phyloP scores from a whole-genome alignment of 768 basidiomycete species.

The Termitomyces sp. region DNA sequence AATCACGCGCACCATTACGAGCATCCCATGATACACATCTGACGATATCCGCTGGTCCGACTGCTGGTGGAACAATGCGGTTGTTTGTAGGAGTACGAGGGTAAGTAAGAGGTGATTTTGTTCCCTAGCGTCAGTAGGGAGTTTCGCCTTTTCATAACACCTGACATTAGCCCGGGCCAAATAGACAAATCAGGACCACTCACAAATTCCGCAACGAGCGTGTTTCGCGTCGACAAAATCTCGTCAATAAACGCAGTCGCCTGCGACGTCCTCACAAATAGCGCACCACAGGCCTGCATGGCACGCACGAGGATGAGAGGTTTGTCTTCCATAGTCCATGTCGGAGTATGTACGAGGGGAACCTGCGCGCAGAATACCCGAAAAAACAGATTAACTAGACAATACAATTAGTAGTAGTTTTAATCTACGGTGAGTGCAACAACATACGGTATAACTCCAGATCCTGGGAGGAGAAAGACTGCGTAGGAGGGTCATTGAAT shows the following conservation, averaged over 20 bases:
- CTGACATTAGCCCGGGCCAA: constrained; percentile 15
- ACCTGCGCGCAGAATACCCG: constrained; percentile 50
- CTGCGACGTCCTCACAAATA: constrained; percentile 48
- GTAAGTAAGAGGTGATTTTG: constrained; percentile 44
- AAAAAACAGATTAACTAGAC: constrained; percentile 52
- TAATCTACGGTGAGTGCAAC: background rate
- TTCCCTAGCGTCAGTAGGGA: constrained; percentile 30
- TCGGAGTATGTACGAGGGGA: constrained; percentile 54
- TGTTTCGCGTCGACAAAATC: constrained; percentile 42
- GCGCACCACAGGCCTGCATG: constrained; percentile 62
- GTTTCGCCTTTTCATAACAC: constrained; percentile 32
- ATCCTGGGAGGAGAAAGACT: constrained; percentile 39
- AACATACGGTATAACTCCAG: constrained; percentile 56
- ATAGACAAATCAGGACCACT: constrained; percentile 20
- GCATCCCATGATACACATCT: constrained; percentile 56
- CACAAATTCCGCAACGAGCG: constrained; percentile 55
- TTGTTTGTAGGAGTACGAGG: constrained; percentile 52
- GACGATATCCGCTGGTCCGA: constrained; percentile 44
- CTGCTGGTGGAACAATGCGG: constrained; percentile 53
- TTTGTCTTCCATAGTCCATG: constrained; percentile 46
- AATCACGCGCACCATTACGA: constrained; percentile 47
- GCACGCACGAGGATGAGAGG: constrained; percentile 48
- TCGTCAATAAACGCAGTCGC: constrained; percentile 48
- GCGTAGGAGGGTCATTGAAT: constrained; percentile 3
- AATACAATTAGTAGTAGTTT: constrained; percentile 2